Evolutionary conservation across 148 eudicot genomes (phyloP).

Genomic region (Silene conica): DNA sequence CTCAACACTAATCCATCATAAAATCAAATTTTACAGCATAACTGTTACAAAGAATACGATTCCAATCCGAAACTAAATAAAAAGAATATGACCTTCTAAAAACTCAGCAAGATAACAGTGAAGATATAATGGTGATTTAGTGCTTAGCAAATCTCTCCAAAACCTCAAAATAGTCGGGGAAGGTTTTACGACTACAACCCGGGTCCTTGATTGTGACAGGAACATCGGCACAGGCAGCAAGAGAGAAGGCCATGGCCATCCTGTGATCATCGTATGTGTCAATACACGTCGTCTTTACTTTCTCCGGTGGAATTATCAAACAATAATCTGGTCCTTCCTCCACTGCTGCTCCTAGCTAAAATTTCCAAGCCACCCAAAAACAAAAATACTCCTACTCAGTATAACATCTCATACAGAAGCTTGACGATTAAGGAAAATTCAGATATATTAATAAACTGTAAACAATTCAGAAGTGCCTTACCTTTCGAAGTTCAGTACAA

Average conservation of each 20-base stretch:
- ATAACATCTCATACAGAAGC: too few species aligned
- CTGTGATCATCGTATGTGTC: conserved; percentile 97
- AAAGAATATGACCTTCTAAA: too few species aligned
- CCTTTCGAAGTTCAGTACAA: conserved; percentile 99
- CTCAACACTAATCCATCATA: too few species aligned
- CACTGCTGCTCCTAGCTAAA: conserved; percentile 92
- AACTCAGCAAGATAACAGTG: too few species aligned
- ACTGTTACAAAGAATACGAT: too few species aligned
- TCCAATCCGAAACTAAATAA: too few species aligned
- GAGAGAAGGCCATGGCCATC: conserved; percentile 99
- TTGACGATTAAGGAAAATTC: too few species aligned
- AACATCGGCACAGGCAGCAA: conserved; percentile 89
- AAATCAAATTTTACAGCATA: too few species aligned
- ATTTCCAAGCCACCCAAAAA: neutral
- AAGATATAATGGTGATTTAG: conserved; percentile 17
- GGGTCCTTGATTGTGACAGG: conserved; percentile 94
- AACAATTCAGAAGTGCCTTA: conserved; percentile 9
- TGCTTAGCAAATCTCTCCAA: conserved; percentile 62
- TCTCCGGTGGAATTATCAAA: conserved; percentile 87
- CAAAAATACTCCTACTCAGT: too few species aligned
- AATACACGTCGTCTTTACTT: conserved; percentile 68
- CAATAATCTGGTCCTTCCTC: conserved; percentile 98
- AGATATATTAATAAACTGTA: neutral
- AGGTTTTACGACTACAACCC: conserved; percentile 87
- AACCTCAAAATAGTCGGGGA: conserved; percentile 94